Evolutionary conservation across 768 basidiomycete genomes (phyloP).

Genomic region (Hericium alpestre): DNA sequence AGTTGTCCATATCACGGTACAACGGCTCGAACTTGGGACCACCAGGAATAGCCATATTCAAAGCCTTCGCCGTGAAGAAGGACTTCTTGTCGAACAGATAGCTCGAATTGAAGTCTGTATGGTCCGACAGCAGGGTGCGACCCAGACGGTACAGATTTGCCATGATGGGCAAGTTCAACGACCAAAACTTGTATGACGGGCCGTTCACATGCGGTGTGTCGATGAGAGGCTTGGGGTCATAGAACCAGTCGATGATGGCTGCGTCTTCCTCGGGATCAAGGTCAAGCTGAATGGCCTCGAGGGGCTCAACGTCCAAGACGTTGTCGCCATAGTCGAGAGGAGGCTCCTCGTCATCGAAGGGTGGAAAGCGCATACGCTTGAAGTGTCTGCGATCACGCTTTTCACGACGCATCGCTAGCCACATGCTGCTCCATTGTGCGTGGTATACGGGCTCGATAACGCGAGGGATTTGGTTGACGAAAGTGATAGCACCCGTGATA

Average conservation of each 20-base stretch:
- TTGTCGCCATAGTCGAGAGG: constrained; percentile 99
- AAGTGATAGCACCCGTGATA: constrained; percentile 98
- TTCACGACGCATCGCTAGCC: constrained; percentile 97
- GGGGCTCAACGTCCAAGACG: constrained; percentile 91
- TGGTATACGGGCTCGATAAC: constrained; percentile 97
- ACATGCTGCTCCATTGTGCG: constrained; percentile 99
- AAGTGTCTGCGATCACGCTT: constrained; percentile 98
- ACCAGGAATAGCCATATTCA: constrained; percentile 95
- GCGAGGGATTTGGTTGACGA: constrained; percentile 96
- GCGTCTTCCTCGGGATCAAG: constrained; percentile 85
- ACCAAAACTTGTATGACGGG: constrained; percentile 87
- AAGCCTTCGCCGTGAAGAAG: constrained; percentile 96
- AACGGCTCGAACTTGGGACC: constrained; percentile 98
- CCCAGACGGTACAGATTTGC: constrained; percentile 94
- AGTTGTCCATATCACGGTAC: constrained; percentile 92
- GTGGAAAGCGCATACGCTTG: constrained; percentile 99
- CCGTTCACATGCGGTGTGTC: constrained; percentile 91
- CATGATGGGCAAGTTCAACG: constrained; percentile 87
- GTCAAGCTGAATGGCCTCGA: constrained; percentile 96
- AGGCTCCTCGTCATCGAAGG: constrained; percentile 98
- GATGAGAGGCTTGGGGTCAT: constrained; percentile 89
- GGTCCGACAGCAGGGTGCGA: constrained; percentile 85
- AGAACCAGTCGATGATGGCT: constrained; percentile 95
- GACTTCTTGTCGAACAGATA: constrained; percentile 96
- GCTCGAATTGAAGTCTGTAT: constrained; percentile 79